A percentile compares a stretch with the other conserved stretches of the same genome.
Conservation (phyloP, 2,329 filamentous ascomycete species). For the Tolypocladium pustulatum region DNA sequence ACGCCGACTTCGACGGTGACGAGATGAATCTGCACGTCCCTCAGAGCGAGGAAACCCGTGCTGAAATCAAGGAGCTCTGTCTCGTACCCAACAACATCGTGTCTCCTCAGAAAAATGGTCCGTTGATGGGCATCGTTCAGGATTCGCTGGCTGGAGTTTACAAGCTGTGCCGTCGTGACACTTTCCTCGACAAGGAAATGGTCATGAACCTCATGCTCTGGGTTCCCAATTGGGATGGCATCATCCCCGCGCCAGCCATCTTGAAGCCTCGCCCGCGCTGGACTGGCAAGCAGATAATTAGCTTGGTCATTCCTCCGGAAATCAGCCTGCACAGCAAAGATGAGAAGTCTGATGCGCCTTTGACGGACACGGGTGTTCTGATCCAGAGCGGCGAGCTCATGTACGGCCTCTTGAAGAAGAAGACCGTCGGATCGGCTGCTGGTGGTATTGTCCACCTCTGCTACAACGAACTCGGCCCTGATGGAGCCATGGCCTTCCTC, state of each 20-base stretch:
- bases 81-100: slow-evolving; percentile 99
- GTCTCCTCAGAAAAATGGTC: slow-evolving; percentile 91
- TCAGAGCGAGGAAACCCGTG: slow-evolving; percentile 91
- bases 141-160: slow-evolving; percentile 94
- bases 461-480: slow-evolving; percentile 86
- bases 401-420: slow-evolving; percentile 87
- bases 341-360: slow-evolving; percentile 47
- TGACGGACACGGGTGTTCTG: slow-evolving; percentile 67
- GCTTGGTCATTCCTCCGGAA: slow-evolving; percentile 78
- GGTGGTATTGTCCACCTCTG: slow-evolving; percentile 92
- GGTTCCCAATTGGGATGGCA: slow-evolving; percentile 95
- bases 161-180: slow-evolving; percentile 89
- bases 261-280: slow-evolving; percentile 84
- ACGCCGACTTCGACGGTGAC: slow-evolving; percentile 99
- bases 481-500: slow-evolving; percentile 86
- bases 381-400: slow-evolving; percentile 83
- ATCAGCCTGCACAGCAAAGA: slow-evolving; percentile 70
- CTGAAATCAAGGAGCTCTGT: slow-evolving; percentile 88
- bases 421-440: slow-evolving; percentile 79
- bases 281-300: slow-evolving; percentile 97
- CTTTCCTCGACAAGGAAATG: slow-evolving; percentile 79
- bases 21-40: slow-evolving; percentile 99
- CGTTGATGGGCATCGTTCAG: slow-evolving; percentile 98
- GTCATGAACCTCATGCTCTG: slow-evolving; percentile 97
- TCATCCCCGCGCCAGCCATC: slow-evolving; percentile 89